phyloP scores from a whole-genome alignment of 1,284 basidiomycete genomes.

The Kwoniella shivajii region DNA sequence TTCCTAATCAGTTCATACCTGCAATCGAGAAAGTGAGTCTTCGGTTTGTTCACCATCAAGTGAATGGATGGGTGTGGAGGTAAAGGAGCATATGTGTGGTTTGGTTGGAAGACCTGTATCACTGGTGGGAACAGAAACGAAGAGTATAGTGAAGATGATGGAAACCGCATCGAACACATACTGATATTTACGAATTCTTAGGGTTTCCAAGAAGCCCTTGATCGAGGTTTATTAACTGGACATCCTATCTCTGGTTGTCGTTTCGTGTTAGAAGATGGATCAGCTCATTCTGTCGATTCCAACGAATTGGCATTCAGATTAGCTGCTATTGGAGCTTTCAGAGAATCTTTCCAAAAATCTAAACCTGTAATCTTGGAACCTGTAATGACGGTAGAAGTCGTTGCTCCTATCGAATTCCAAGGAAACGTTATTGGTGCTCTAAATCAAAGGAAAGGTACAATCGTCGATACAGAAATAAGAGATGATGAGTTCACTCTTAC shows the following conservation, averaged over 20 bases:
- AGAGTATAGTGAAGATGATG: no score
- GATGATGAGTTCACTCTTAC: constrained; percentile 94
- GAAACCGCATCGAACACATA: no score
- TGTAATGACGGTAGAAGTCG: constrained; percentile 97
- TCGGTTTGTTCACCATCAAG: neutral
- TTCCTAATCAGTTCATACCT: constrained; percentile 89
- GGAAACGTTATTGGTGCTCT: constrained; percentile 93
- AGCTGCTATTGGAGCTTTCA: constrained; percentile 87
- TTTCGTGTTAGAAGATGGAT: constrained; percentile 90
- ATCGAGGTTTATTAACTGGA: constrained; percentile 88
- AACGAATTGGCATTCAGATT: constrained; percentile 94
- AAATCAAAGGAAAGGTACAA: constrained; percentile 91
- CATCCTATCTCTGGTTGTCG: constrained; percentile 85
- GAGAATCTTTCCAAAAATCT: constrained; percentile 81
- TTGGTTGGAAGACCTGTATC: no score
- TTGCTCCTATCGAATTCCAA: constrained; percentile 96
- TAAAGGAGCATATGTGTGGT: no score
- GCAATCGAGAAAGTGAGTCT: constrained; percentile 82
- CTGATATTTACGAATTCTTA: constrained; percentile 41
- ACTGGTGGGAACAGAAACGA: no score
- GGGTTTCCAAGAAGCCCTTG: constrained; percentile 94
- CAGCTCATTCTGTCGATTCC: constrained; percentile 93
- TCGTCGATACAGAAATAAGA: constrained; percentile 92
- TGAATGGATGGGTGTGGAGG: no score
- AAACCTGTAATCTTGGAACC: constrained; percentile 88